Evolutionary conservation across 352 stramenopile species (phyloP), one percentile per base, ranked within the genome.

Genomic region (Discostella stelligera): DNA sequence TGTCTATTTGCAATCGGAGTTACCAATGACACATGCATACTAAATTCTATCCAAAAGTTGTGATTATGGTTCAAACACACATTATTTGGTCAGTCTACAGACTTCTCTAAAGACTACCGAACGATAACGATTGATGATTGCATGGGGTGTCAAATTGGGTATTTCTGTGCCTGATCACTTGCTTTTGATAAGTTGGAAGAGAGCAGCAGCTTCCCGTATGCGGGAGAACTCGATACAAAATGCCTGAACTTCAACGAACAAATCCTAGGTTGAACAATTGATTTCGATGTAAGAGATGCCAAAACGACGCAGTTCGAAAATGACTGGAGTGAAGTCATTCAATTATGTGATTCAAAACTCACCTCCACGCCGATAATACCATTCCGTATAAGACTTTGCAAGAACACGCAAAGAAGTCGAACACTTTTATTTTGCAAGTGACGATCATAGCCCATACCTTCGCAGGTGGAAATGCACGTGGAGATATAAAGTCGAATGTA

Each of bases 171-270:
- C 2, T 32, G 27, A 64, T 91, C 97, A 93, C 72, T 97, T 89
- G 53, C 92, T 98, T 85, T 98, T 98, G 64, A 99, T 89, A 83
- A 98, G 91, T 79, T 96, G 95, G 74, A 98, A 99, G 44, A 99
- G 89, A 37, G 94, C 94, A 23, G 96, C 95, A 65, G 97, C 97
- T 85, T 99, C 97, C 60, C 95, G 92, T 82, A 99, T 98, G 54
- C 96, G 92, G 83, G 95, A 98, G 92, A 98, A 99, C 86, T 98
- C 95, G 80, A 99, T 98, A 90, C 97, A 99, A 90, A 99, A 99
- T 70, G 96, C 94, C 84, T 99, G 96, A 44, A 99, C 94, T 83
- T 99, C 96, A 85, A 98, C 98, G 85, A 98, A 98, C 77, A 99
- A 91, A 83, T 98, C 96, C 88, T 97, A 71, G 27, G 80, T 41